Evolutionary conservation across 176 grass and related monocot species (phyloP), one percentile per base, ranked within the genome.

Genomic region (Pharus latifolius): DNA sequence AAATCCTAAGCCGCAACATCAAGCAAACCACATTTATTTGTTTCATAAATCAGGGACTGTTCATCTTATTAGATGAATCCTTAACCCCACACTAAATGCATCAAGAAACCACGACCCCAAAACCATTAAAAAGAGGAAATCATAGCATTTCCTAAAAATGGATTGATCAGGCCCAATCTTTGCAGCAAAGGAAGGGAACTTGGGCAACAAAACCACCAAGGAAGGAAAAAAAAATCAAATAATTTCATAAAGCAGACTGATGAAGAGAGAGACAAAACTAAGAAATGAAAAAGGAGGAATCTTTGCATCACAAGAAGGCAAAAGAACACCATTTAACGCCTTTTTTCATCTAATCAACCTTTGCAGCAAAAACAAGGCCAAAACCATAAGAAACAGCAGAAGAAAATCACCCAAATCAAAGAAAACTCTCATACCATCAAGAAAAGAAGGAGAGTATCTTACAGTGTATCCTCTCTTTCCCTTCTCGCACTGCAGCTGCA

Each of bases 401-500:
- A 72, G 0, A 33, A 44, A 20, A 7, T 32, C 1, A 49, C 11
- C 3, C 6, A 53, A 49, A 78, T 59, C 13, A 37, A 48, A 70
- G 43, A 11, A 29, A 35, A 29, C 19, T 48, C 2, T 10, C 3
- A 38, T 37, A 80, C 31, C 61, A 51, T 33, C 37, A 49, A 16
- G 3, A 13, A 47, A 31, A 55, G n/a, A 5, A 28, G 32, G 22
- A 56, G 8, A 23, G 7, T 4, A 47, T 17, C 55, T 70, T 62
- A 56, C 76, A 37, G 78, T 9, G 69, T 30, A 17, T 47, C 41
- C 61, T 40, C 4, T 1, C 11, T 26, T 66, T 11, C 25, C 49
- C 60, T 34, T 77, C 18, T 59, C 47, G 49, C 19, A 10, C 41
- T 19, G 74, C 85, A 88, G 85, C 85, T 88, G 75, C 80, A 83